These are phyloP conservation scores for Murraya paniculata DNA, from an alignment of 345 rosid genomes.

Conservation along the genomic window DNA sequence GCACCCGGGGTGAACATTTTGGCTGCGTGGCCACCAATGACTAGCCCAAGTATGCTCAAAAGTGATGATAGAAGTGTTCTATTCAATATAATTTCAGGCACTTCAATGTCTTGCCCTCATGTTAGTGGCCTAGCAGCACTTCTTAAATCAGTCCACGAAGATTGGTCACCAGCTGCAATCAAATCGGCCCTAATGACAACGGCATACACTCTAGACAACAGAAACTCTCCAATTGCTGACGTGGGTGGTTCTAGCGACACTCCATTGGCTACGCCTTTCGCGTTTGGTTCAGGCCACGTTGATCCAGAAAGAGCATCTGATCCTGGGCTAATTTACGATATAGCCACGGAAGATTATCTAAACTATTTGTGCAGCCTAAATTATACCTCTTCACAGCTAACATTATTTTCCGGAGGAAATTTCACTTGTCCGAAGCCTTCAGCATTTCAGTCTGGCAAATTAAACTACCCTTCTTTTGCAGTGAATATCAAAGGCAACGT, in stretches of 20 bases:
- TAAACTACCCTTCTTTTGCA: slow-evolving; percentile 64
- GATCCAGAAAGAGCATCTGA: slow-evolving; percentile 50
- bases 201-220: slow-evolving; percentile 54
- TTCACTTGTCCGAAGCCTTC: slow-evolving; percentile 28
- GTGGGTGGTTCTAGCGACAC: slow-evolving; percentile 16
- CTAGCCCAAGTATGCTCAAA: slow-evolving; percentile 43
- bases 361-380: slow-evolving; percentile 48
- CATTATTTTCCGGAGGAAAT: slow-evolving; percentile 19
- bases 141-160: slow-evolving; percentile 54
- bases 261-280: slow-evolving; percentile 39
- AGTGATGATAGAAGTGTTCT: slow-evolving; percentile 55
- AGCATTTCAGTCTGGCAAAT: slow-evolving; percentile 31
- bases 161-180: slow-evolving; percentile 86
- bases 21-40: slow-evolving; percentile 70
- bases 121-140: slow-evolving; percentile 73
- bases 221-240: slow-evolving; percentile 28
- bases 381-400: slow-evolving; percentile 35
- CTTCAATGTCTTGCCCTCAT: slow-evolving; percentile 92
- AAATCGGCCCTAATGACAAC: slow-evolving; percentile 92
- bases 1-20: slow-evolving; percentile 82
- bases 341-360: slow-evolving; percentile 37
- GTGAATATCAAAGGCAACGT: slow-evolving; percentile 28
- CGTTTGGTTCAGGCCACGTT: slow-evolving; percentile 56
- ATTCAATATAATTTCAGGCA: slow-evolving; percentile 75
- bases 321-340: slow-evolving; percentile 54